Conservation (phyloP, 2,329 filamentous ascomycete genomes). For the Fragosphaeria purpurea region DNA sequence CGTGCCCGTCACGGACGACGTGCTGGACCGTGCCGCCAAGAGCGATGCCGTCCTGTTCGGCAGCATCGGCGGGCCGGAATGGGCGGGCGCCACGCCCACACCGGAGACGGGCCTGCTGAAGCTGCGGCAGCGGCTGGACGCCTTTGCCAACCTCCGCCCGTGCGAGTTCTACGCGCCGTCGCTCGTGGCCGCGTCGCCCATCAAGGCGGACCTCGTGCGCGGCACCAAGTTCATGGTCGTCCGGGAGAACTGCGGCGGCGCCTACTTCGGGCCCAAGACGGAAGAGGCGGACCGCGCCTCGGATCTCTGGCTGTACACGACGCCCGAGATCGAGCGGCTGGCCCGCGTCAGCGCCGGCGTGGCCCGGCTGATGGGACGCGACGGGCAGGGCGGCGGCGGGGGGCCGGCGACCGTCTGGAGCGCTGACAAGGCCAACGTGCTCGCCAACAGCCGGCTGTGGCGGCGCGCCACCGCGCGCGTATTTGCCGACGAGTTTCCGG, state of each 20-base stretch:
- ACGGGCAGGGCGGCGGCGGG: conserved; percentile 17
- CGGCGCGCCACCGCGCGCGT: conserved; percentile 30
- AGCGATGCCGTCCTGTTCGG: conserved; percentile 38
- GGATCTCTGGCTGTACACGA: conserved; percentile 37
- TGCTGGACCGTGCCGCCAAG: conserved; percentile 28
- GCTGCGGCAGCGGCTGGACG: conserved; percentile 30
- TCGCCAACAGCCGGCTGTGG: conserved; percentile 41
- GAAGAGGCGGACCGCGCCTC: conserved; percentile 33
- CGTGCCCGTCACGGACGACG: conserved; percentile 31
- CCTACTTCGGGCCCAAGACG: conserved; percentile 38
- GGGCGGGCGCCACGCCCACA: conserved; percentile 29
- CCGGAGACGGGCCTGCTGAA: conserved; percentile 34
- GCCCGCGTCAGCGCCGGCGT: conserved; percentile 36
- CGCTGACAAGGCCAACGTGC: conserved; percentile 43
- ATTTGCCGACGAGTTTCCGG: conserved; percentile 31
- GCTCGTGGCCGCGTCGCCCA: conserved; percentile 24
- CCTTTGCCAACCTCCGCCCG: conserved; percentile 41
- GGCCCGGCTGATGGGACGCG: conserved; percentile 22
- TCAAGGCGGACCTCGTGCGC: conserved; percentile 33
- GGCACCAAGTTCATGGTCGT: conserved; percentile 40
- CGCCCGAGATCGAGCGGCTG: conserved; percentile 35
- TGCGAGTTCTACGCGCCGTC: conserved; percentile 35
- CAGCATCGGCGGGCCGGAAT: conserved; percentile 37
- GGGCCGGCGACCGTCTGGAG: conserved; percentile 32
- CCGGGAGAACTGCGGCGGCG: conserved; percentile 40